A percentile compares a stretch with the other conserved stretches of the same genome.
These are phyloP conservation scores for Endothia cerciana DNA, from an alignment of 2,329 filamentous ascomycete genomes.

Conservation along the genomic window DNA sequence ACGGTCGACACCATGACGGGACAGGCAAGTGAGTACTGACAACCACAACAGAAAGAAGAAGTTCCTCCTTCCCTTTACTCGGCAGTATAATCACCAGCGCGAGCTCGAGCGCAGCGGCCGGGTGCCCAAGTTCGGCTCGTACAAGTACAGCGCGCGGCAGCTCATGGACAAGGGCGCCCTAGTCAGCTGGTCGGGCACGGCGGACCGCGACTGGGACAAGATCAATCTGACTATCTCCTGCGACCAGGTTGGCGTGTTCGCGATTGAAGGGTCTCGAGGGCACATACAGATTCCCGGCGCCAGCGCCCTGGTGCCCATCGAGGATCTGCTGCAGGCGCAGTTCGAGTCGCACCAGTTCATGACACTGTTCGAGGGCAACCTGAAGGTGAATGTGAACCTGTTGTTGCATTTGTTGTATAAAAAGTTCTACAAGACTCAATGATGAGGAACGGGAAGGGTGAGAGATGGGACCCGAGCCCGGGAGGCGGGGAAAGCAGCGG, in stretches of 20 bases:
- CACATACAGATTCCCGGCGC: slow-evolving; percentile 96
- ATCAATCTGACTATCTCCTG: slow-evolving; percentile 93
- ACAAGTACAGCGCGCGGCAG: slow-evolving; percentile 91
- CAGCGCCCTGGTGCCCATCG: slow-evolving; percentile 84
- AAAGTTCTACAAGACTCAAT: slow-evolving; percentile 89
- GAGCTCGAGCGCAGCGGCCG: slow-evolving; percentile 91
- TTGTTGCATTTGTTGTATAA: slow-evolving; percentile 96
- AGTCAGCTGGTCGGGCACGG: slow-evolving; percentile 85
- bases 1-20: slow-evolving; percentile 8
- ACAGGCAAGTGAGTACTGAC: slow-evolving; percentile 32
- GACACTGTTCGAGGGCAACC: slow-evolving; percentile 83
- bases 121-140: slow-evolving; percentile 95
- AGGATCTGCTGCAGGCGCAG: slow-evolving; percentile 93
- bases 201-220: slow-evolving; percentile 83
- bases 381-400: slow-evolving; percentile 94
- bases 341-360: slow-evolving; percentile 97
- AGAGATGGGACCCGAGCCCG: neutral
- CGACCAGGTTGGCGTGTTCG: slow-evolving; percentile 93
- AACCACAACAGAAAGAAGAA: slow-evolving; percentile 70
- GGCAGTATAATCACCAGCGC: slow-evolving; percentile 97
- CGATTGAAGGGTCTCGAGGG: slow-evolving; percentile 85
- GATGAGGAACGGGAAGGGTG: slow-evolving; percentile 32
- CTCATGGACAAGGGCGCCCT: slow-evolving; percentile 93
- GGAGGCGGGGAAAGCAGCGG: neutral
- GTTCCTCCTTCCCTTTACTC: slow-evolving; percentile 94